phyloP scores from a whole-genome alignment of 257 asterid species.

The Rehmannia glutinosa region DNA sequence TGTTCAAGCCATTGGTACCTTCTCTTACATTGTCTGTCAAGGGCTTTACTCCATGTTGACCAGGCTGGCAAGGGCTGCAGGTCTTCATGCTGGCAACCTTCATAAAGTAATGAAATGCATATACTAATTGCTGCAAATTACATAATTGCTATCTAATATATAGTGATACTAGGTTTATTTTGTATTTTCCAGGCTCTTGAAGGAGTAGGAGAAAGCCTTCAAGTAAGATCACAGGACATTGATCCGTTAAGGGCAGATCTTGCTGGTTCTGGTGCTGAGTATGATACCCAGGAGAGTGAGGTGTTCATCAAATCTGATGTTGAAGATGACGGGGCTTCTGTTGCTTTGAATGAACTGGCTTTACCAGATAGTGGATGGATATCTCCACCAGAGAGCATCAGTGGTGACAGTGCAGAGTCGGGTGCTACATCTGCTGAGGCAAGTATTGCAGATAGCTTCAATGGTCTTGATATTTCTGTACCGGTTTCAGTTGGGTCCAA shows the following conservation, averaged over 20 bases:
- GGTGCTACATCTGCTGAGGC: slow-evolving; percentile 52
- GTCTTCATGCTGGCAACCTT: slow-evolving; percentile 98
- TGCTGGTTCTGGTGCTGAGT: slow-evolving; percentile 41
- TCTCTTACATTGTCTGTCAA: slow-evolving; percentile 62
- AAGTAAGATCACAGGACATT: slow-evolving; percentile 59
- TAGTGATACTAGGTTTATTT: slow-evolving; percentile 8
- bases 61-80: slow-evolving; percentile 84
- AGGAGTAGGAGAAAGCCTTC: slow-evolving; percentile 94
- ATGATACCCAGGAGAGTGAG: slow-evolving; percentile 49
- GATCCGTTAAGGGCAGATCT: slow-evolving; percentile 53
- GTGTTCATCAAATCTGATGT: slow-evolving; percentile 44
- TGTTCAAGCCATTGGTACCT: slow-evolving; percentile 76
- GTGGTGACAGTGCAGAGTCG: slow-evolving; percentile 59
- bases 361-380: slow-evolving; percentile 80
- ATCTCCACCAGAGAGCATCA: slow-evolving; percentile 78
- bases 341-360: slow-evolving; percentile 44
- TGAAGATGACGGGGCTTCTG: slow-evolving; percentile 42
- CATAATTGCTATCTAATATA: background rate
- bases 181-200: slow-evolving; percentile 77
- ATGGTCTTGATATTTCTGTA: slow-evolving; percentile 41
- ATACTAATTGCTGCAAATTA: background rate
- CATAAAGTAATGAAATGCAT: slow-evolving; percentile 63
- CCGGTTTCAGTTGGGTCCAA: slow-evolving; percentile 33
- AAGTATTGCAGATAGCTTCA: slow-evolving; percentile 56
- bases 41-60: slow-evolving; percentile 75